A percentile compares a stretch with the other conserved stretches of the same genome.
These are phyloP conservation scores for Elaphomyces granulatus DNA, from an alignment of 495 filamentous ascomycete species.

Conservation along the genomic window DNA sequence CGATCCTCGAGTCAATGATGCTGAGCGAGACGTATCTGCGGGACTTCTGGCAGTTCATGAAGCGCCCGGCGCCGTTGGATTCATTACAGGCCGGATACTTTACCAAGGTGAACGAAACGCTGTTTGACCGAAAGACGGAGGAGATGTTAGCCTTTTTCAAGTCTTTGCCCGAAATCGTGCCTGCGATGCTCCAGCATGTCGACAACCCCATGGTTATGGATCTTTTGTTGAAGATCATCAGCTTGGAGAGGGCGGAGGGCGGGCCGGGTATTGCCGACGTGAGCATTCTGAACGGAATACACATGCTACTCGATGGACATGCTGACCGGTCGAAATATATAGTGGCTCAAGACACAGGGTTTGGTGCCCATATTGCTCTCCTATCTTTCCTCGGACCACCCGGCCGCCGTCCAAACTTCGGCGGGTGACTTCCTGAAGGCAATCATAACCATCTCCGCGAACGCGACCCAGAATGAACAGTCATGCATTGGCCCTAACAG, in stretches of 20 bases:
- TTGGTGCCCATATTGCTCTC: constrained; percentile 81
- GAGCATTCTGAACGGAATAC: no score
- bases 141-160: constrained; percentile 88
- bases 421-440: constrained; percentile 97
- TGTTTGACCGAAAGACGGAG: constrained; percentile 94
- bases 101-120: constrained; percentile 92
- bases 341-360: constrained; percentile 89
- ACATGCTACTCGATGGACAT: no score
- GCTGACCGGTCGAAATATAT: constrained; percentile 16
- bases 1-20: constrained; percentile 83
- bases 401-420: constrained; percentile 81
- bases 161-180: constrained; percentile 62
- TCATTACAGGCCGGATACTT: constrained; percentile 93
- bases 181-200: constrained; percentile 81
- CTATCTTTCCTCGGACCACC: constrained; percentile 70
- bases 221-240: constrained; percentile 91
- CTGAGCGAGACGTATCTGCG: constrained; percentile 62
- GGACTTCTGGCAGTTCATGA: constrained; percentile 83
- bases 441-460: constrained; percentile 97
- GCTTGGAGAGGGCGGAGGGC: constrained; percentile 81
- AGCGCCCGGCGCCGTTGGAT: constrained; percentile 65
- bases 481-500: constrained; percentile 97
- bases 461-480: constrained; percentile 93
- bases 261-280: constrained; percentile 93
- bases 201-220: constrained; percentile 99